These are phyloP conservation scores for Orbilia brochopaga DNA, from an alignment of 2,329 filamentous ascomycete species.

Conservation along the genomic window DNA sequence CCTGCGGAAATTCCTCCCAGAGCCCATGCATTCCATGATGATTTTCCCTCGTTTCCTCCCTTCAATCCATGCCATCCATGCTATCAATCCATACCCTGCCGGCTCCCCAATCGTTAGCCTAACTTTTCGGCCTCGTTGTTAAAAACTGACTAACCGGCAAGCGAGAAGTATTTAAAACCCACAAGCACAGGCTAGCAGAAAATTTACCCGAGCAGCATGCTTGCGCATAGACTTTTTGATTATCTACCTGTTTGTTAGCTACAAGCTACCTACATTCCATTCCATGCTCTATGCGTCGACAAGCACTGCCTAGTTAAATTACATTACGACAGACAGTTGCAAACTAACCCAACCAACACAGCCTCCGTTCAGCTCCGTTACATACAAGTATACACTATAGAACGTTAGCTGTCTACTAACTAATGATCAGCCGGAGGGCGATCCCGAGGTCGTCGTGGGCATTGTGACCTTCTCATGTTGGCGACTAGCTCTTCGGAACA, in stretches of 20 bases:
- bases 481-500: not conserved
- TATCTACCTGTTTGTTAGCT: not conserved
- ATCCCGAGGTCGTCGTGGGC: not conserved
- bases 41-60: not conserved
- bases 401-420: no score
- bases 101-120: no score
- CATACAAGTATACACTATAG: no score
- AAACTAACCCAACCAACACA: no score
- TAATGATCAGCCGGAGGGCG: not conserved
- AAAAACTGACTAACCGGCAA: not conserved
- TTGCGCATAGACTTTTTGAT: not conserved
- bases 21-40: not conserved
- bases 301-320: not conserved
- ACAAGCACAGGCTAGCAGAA: not conserved
- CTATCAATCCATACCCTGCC: no score
- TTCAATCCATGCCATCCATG: not conserved
- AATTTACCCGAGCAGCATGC: conserved; percentile 1
- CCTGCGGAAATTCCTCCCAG: not conserved
- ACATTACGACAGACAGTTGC: no score
- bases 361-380: no score
- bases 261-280: not conserved
- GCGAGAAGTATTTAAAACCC: not conserved
- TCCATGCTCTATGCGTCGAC: not conserved
- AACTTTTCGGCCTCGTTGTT: not conserved
- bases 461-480: not conserved